Conservation (phyloP, 1,284 basidiomycete species). For the Rhizoctonia solani region DNA sequence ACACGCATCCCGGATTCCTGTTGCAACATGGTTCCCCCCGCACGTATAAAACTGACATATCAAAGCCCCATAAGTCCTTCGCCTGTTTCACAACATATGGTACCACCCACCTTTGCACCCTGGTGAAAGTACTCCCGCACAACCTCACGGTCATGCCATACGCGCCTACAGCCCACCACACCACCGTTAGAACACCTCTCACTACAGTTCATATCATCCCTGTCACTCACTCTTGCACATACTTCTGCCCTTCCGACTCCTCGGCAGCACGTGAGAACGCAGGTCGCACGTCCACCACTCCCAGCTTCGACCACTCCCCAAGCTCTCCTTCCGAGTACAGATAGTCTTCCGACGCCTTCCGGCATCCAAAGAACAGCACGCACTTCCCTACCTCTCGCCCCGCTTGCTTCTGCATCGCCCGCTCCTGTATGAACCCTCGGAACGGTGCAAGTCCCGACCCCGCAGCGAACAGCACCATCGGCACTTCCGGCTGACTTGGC, state of each 20-base stretch:
- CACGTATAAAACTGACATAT: conserved; percentile 27
- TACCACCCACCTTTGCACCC: conserved; percentile 9
- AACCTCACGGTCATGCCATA: conserved; percentile 27
- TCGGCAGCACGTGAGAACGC: conserved; percentile 53
- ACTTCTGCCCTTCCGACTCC: conserved; percentile 52
- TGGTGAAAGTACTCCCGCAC: background rate
- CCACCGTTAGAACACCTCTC: too few relatives aligned
- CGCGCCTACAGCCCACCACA: too few relatives aligned
- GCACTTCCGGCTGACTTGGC: conserved; percentile 51
- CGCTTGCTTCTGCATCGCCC: conserved; percentile 53
- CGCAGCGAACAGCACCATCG: conserved; percentile 56
- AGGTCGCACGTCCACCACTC: conserved; percentile 55
- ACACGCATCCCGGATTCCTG: conserved; percentile 14
- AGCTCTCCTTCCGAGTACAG: conserved; percentile 53
- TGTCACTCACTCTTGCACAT: conserved; percentile 55
- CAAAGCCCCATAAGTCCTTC: background rate
- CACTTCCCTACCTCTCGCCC: conserved; percentile 53
- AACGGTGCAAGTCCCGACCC: conserved; percentile 59
- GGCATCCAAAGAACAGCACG: conserved; percentile 58
- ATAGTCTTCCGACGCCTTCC: conserved; percentile 52
- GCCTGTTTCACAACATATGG: background rate
- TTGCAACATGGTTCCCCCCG: conserved; percentile 12
- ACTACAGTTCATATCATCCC: too few relatives aligned
- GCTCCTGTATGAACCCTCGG: conserved; percentile 59
- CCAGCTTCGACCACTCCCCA: conserved; percentile 51